Evolutionary conservation across 345 rosid species (phyloP), one percentile per base, ranked within the genome.

Genomic region (Streptanthus diversifolius): DNA sequence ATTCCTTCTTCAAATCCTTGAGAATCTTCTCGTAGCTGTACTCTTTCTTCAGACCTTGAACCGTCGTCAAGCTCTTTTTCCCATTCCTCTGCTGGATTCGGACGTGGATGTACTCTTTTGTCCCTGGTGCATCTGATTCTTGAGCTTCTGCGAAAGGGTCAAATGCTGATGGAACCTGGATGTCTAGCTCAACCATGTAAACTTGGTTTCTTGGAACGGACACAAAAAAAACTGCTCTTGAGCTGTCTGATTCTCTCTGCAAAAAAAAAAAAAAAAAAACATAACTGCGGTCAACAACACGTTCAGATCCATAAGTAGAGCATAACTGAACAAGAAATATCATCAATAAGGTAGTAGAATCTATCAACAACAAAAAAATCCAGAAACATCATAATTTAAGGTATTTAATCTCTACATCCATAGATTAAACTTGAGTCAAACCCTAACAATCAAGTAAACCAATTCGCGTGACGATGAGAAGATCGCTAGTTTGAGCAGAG

Each of bases 51-150:
- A 90, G 80, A 2, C 95, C 97, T 55, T 87, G 91, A 22, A 91
- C 87, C 0, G 93, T 91, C 0, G 93, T 91, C 81, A 85, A 43
- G 80, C 95, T 85, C 69, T 91, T 89, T 79, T 84, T 89, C 4
- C 97, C 93, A 78, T 91, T 89, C 83, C 95, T 78, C 78, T 89
- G 93, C 73, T 91, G 97, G 22, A 87, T 73, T 5, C 97, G 87
- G 29, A 87, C 80, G 66, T 89, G 95, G 12, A 89, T 88, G 80
- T 87, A 78, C 53, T 84, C 93, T 65, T 83, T 86, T 3, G 80
- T 57, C 8, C 89, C 93, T 0, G 84, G 83, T 24, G 87, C 87
- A 40, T 79, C 86, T 2, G 84, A 59, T 8, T 86, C 85, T 37
- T 70, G 71, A 1, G 88, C 88, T 33, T 86, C 92, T 1, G 87